A percentile compares a stretch with the other conserved stretches of the same genome.
These are phyloP conservation scores for Celoporthe dispersa DNA, from an alignment of 2,329 filamentous ascomycete species.

Conservation along the genomic window DNA sequence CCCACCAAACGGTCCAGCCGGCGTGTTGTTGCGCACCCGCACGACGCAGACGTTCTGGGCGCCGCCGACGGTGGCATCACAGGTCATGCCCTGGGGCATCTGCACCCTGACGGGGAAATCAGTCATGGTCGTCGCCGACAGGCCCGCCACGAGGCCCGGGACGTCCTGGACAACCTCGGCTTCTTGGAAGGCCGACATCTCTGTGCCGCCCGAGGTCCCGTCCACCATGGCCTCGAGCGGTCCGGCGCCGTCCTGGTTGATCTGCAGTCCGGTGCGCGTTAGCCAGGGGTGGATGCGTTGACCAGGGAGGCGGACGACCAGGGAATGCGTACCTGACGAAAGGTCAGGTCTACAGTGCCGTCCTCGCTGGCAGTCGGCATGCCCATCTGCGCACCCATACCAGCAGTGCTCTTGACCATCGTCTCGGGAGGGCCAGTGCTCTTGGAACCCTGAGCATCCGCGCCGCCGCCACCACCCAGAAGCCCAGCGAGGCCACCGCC, in stretches of 20 bases:
- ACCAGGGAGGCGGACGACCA: too few species aligned
- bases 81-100: constrained; percentile 71
- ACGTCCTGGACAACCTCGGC: constrained; percentile 58
- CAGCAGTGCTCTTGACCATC: constrained; percentile 58
- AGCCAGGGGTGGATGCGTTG: too few species aligned
- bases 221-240: constrained; percentile 65
- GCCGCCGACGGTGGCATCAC: constrained; percentile 61
- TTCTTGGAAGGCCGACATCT: constrained; percentile 61
- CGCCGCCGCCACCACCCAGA: too few species aligned
- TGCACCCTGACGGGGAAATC: constrained; percentile 69
- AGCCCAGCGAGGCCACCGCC: too few species aligned
- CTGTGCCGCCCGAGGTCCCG: constrained; percentile 65
- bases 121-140: constrained; percentile 60
- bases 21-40: constrained; percentile 64
- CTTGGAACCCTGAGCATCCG: constrained; percentile 33
- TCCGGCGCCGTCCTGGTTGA: constrained; percentile 73
- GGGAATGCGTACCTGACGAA: constrained; percentile 54
- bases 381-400: constrained; percentile 56
- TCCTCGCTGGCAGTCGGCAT: constrained; percentile 65
- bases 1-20: constrained; percentile 69
- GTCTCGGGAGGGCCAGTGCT: constrained; percentile 49
- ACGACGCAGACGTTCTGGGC: constrained; percentile 68
- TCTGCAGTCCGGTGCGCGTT: too few species aligned
- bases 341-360: constrained; percentile 66
- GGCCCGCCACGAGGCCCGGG: constrained; percentile 49